Conservation (phyloP, 345 rosid species). For the Cardamine resedifolia region DNA sequence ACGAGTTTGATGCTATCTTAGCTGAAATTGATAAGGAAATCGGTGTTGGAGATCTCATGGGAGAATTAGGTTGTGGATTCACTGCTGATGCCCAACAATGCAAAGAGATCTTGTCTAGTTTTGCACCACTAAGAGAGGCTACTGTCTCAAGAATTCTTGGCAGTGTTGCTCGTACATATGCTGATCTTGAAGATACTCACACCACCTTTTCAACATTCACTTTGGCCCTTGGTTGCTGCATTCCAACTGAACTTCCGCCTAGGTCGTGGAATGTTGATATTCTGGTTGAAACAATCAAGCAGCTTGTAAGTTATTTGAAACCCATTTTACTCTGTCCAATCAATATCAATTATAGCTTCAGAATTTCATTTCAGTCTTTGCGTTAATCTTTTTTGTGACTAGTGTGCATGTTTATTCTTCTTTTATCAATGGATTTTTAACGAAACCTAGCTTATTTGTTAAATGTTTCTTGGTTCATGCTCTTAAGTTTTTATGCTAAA, state of each 20-base stretch:
- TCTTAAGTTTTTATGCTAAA: constrained; percentile 10
- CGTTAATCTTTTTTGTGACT: neutral
- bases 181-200: constrained; percentile 36
- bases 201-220: constrained; percentile 64
- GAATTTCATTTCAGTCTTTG: neutral
- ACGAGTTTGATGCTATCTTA: constrained; percentile 74
- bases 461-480: neutral
- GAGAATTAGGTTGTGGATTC: constrained; percentile 89
- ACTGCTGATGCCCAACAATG: constrained; percentile 69
- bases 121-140: constrained; percentile 68
- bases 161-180: constrained; percentile 49
- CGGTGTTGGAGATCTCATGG: constrained; percentile 71
- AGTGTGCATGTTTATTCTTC: neutral
- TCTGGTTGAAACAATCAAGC: constrained; percentile 68
- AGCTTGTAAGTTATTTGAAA: constrained; percentile 55
- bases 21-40: constrained; percentile 85
- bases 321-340: neutral
- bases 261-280: constrained; percentile 79
- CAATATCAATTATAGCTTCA: neutral
- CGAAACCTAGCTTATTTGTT: neutral
- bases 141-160: constrained; percentile 72
- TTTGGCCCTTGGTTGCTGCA: constrained; percentile 65
- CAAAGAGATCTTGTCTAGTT: constrained; percentile 69
- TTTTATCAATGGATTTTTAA: neutral
- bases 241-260: constrained; percentile 42